phyloP scores from a whole-genome alignment of 495 filamentous ascomycete species.

The Talaromyces stipitatus region DNA sequence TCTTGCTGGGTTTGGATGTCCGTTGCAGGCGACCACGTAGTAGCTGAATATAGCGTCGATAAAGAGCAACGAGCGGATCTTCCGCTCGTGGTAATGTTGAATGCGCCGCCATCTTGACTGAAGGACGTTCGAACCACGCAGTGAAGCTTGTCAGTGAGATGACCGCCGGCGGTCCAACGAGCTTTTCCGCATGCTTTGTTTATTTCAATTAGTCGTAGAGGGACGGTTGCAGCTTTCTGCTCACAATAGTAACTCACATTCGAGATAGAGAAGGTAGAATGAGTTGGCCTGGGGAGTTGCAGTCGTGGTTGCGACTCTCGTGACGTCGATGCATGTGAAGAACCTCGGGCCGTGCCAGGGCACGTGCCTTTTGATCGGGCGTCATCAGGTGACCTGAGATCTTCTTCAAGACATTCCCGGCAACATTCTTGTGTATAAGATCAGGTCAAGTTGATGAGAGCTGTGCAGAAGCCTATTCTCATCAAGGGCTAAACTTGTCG shows the following conservation, averaged over 20 bases:
- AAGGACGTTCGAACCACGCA: not conserved
- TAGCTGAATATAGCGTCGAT: slow-evolving; percentile 57
- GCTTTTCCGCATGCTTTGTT: not conserved
- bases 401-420: not conserved
- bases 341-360: not conserved
- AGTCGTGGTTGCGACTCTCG: not conserved
- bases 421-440: not conserved
- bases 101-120: slow-evolving; percentile 65
- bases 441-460: not conserved
- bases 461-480: not conserved
- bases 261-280: not conserved
- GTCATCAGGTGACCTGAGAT: not conserved
- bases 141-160: not conserved
- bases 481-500: not conserved
- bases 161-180: not conserved
- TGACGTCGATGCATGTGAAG: slow-evolving; percentile 2
- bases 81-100: slow-evolving; percentile 68
- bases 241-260: not conserved
- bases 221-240: not conserved
- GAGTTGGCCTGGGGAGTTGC: not conserved
- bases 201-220: not conserved
- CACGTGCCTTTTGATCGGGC: not conserved
- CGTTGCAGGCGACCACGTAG: slow-evolving; percentile 51
- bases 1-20: slow-evolving; percentile 59
- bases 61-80: slow-evolving; percentile 61